Evolutionary conservation across 225 moss, liverwort and hornwort species (phyloP).

Genomic region (Sphagnum contortum): DNA sequence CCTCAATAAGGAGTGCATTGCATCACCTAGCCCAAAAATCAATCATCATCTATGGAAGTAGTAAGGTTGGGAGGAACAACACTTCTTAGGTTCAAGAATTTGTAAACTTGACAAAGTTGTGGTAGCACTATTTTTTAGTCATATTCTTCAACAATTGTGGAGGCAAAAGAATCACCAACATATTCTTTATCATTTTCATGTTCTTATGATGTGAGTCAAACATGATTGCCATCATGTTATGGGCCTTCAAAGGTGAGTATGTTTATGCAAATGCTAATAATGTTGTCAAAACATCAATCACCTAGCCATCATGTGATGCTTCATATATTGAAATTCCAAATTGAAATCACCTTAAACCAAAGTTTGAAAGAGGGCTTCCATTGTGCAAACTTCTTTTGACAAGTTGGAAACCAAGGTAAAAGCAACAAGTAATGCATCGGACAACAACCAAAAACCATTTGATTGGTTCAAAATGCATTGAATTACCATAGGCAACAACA

Average conservation of each 20-base stretch:
- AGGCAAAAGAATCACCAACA: neutral
- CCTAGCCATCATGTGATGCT: neutral
- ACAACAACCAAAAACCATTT: too few relatives aligned
- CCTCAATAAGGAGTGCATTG: too few relatives aligned
- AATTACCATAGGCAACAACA: too few relatives aligned
- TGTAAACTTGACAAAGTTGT: neutral
- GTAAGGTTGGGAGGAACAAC: too few relatives aligned
- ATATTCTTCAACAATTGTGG: neutral
- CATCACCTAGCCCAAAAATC: too few relatives aligned
- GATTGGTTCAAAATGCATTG: too few relatives aligned
- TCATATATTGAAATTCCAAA: neutral
- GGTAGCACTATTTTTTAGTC: neutral
- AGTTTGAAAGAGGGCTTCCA: too few relatives aligned
- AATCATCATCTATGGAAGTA: too few relatives aligned
- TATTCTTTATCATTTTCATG: neutral
- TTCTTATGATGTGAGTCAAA: neutral
- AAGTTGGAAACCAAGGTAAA: too few relatives aligned
- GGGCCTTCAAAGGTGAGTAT: neutral
- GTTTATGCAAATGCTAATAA: neutral
- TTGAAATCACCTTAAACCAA: neutral
- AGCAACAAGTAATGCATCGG: too few relatives aligned
- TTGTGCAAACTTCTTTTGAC: too few relatives aligned
- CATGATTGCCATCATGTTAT: slow-evolving; percentile 1
- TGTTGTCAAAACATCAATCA: neutral
- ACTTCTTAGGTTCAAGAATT: neutral